Evolutionary conservation across 768 basidiomycete species (phyloP).

Genomic region (Russula virescens): DNA sequence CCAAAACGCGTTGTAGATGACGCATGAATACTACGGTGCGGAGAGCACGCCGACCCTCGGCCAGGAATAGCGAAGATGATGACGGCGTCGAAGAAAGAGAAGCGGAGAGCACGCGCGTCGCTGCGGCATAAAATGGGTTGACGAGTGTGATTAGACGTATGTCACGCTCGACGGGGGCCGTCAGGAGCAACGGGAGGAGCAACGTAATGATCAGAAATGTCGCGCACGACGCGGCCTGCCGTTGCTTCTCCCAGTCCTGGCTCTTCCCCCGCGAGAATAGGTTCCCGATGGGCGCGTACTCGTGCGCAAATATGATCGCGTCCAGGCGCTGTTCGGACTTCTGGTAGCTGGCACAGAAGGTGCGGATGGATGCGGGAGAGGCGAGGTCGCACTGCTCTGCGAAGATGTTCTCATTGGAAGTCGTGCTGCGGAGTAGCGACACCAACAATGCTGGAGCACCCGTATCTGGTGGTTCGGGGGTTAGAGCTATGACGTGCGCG

Average conservation of each 20-base stretch:
- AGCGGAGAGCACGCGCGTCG: slow-evolving; percentile 41
- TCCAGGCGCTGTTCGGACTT: slow-evolving; percentile 66
- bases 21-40: slow-evolving; percentile 58
- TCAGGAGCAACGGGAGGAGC: slow-evolving; percentile 72
- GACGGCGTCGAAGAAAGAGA: slow-evolving; percentile 26
- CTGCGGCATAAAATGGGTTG: slow-evolving; percentile 87
- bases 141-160: slow-evolving; percentile 85
- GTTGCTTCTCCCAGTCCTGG: slow-evolving; percentile 33
- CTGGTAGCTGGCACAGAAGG: slow-evolving; percentile 64
- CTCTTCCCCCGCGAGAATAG: slow-evolving; percentile 28
- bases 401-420: slow-evolving; percentile 70
- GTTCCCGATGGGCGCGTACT: slow-evolving; percentile 60
- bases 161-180: slow-evolving; percentile 81
- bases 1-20: slow-evolving; percentile 80
- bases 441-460: slow-evolving; percentile 54
- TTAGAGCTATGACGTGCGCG: slow-evolving; percentile 73
- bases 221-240: slow-evolving; percentile 52
- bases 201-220: slow-evolving; percentile 77
- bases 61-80: slow-evolving; percentile 35
- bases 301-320: slow-evolving; percentile 72
- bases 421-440: slow-evolving; percentile 58
- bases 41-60: slow-evolving; percentile 61
- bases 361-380: slow-evolving; percentile 59
- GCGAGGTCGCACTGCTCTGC: slow-evolving; percentile 73
- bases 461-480: slow-evolving; percentile 52